Evolutionary conservation across 331 rosid genomes (phyloP).

Genomic region (Rosa hybrid): DNA sequence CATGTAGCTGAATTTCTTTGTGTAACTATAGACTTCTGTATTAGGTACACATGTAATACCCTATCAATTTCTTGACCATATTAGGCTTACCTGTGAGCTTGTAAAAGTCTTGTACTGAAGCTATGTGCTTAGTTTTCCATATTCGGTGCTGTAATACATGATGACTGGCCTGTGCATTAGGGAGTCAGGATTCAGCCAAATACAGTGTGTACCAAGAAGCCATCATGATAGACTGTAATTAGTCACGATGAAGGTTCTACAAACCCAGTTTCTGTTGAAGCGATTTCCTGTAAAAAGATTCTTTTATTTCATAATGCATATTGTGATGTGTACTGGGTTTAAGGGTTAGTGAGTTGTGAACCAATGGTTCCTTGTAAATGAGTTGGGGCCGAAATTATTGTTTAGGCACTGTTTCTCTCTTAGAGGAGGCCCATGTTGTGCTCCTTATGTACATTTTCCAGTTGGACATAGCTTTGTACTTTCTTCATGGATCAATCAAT

Average conservation of each 20-base stretch:
- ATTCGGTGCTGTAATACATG: slow-evolving; percentile 18
- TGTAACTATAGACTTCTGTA: slow-evolving; percentile 24
- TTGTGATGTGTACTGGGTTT: background rate
- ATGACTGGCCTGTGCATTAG: slow-evolving; percentile 18
- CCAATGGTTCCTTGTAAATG: slow-evolving; percentile 15
- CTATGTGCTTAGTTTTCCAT: slow-evolving; percentile 5
- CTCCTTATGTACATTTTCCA: slow-evolving; percentile 1
- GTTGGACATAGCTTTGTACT: slow-evolving; percentile 17
- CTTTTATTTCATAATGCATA: background rate
- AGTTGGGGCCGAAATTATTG: background rate
- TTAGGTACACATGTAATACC: slow-evolving; percentile 29
- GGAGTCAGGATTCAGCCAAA: background rate
- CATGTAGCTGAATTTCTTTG: slow-evolving; percentile 15
- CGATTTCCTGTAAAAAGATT: slow-evolving; percentile 5
- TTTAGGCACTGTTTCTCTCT: slow-evolving; percentile 8
- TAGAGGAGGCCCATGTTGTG: slow-evolving; percentile 1
- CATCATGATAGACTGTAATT: slow-evolving; percentile 23
- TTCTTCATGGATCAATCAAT: background rate
- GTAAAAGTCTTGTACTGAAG: slow-evolving; percentile 20
- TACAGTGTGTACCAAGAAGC: slow-evolving; percentile 16
- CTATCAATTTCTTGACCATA: background rate
- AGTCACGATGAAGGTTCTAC: slow-evolving; percentile 17
- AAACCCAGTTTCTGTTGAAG: slow-evolving; percentile 15
- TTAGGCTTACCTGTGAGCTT: slow-evolving; percentile 21
- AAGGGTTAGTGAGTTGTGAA: slow-evolving; percentile 19